Evolutionary conservation across 495 filamentous ascomycete genomes (phyloP), one percentile per base, ranked within the genome.

Genomic region (Penicillium silybi): DNA sequence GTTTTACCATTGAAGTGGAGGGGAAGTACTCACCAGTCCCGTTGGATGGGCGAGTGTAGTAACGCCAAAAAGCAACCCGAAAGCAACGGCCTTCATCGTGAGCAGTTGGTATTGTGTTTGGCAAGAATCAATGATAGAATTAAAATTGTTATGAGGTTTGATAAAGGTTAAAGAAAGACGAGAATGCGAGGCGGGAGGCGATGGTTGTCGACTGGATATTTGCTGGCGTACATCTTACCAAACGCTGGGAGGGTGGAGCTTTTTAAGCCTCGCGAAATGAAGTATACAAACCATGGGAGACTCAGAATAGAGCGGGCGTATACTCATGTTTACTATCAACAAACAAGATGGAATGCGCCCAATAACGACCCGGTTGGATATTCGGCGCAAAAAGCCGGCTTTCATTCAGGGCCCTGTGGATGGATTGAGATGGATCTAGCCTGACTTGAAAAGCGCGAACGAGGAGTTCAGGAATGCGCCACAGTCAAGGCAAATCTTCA

Each of bases 11-110:
- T 25, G 17, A 0, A 23, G 22, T 6, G 22, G 22, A 23, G 6
- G 22, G 3, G 41, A 16, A 34, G 4, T 32, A 64, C 62, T 55
- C 44, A 75, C 65, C 40, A 68, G 50, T 13, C 71, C 63, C 10
- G 56, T 50, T 34, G 68, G 68, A 23, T 67, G 66, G 27, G 71
- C 66, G n/a, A 71, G 49, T 7, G 64, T 52, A 47, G 25, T 27
- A 8, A 39, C 50, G 9, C 50, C 40, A 13, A 70, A 54, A 27
- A 73, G 50, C 41, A 64, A 59, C 35, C 67, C 27, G 2, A 66
- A 49, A 32, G 60, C 42, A 27, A 66, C 29, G 37, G 49, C 29
- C 54, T 55, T 64, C 63, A 67, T 64, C 47, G 41, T 66, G 46
- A 58, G 48, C 29, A 50, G 43, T 23, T 23, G 22, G 22, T 27